Conservation (phyloP, 306 rosid species). For the Castanospermum australe region DNA sequence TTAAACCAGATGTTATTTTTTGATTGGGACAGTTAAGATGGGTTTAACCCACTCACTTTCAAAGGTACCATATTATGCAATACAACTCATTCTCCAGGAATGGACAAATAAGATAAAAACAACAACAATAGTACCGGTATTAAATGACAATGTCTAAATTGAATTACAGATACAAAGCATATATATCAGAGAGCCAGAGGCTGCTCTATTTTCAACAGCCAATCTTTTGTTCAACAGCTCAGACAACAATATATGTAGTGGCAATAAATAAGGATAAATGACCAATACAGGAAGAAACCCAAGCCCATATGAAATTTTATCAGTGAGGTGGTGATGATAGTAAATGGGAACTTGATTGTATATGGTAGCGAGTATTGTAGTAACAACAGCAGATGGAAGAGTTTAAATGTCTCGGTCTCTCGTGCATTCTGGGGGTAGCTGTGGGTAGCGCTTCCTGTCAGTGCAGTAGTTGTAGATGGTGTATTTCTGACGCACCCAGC, state of each 20-base stretch:
- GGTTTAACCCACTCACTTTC: too few relatives aligned
- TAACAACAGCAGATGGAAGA: not conserved
- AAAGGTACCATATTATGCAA: too few relatives aligned
- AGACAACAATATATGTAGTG: not conserved
- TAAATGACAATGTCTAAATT: not conserved
- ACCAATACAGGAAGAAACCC: not conserved
- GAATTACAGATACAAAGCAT: not conserved
- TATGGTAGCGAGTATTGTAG: not conserved
- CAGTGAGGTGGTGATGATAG: not conserved
- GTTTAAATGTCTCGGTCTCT: constrained; percentile 66
- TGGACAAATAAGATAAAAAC: not conserved
- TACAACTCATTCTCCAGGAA: constrained; percentile 19
- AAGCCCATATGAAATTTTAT: not conserved
- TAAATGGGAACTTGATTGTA: not conserved
- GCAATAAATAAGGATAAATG: constrained; percentile 4
- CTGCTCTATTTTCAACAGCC: not conserved
- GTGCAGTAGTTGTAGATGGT: constrained; percentile 89
- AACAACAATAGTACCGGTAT: not conserved
- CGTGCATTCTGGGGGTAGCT: constrained; percentile 58
- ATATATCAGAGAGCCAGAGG: not conserved
- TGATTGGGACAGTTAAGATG: too few relatives aligned
- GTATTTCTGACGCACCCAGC: constrained; percentile 67
- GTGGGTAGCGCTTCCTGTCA: constrained; percentile 64
- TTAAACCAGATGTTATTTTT: too few relatives aligned
- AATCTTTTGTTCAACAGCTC: not conserved